A percentile compares a stretch with the other conserved stretches of the same genome.
These are phyloP conservation scores for Penicillium waksmanii DNA, from an alignment of 495 filamentous ascomycete species.

Conservation along the genomic window DNA sequence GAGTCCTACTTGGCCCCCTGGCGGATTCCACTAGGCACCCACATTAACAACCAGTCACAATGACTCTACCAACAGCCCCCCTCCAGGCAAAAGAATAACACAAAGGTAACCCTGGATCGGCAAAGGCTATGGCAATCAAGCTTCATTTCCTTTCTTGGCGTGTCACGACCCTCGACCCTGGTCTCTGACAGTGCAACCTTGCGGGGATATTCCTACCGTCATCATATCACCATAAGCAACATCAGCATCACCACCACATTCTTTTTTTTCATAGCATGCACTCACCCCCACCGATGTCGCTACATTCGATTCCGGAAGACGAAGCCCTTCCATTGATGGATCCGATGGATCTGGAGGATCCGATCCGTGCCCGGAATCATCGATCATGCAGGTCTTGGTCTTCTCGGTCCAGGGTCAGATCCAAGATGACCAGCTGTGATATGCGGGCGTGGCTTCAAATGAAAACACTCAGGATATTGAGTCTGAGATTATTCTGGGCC, in stretches of 20 bases:
- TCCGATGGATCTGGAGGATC: neutral
- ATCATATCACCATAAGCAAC: too few species aligned
- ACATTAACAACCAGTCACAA: neutral
- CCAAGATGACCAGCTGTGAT: neutral
- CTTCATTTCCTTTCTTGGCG: neutral
- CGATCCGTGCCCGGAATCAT: neutral
- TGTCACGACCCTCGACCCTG: neutral
- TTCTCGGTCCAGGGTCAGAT: neutral
- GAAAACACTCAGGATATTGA: neutral
- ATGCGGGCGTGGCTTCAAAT: neutral
- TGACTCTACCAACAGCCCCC: neutral
- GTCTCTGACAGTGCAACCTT: neutral
- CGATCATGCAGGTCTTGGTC: neutral
- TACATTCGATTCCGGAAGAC: neutral
- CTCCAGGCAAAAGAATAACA: neutral
- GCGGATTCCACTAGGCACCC: neutral
- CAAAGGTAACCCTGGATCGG: neutral
- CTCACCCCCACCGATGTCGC: neutral
- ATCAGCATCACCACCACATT: neutral
- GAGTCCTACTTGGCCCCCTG: neutral
- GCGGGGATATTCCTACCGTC: too few species aligned
- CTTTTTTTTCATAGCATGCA: neutral
- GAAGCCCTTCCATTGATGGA: neutral
- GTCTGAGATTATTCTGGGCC: neutral
- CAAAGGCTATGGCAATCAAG: conserved; percentile 2